A percentile compares a stretch with the other conserved stretches of the same genome.
Conservation (phyloP, 768 basidiomycete species). For the Chalciporus pseudorubinellus region DNA sequence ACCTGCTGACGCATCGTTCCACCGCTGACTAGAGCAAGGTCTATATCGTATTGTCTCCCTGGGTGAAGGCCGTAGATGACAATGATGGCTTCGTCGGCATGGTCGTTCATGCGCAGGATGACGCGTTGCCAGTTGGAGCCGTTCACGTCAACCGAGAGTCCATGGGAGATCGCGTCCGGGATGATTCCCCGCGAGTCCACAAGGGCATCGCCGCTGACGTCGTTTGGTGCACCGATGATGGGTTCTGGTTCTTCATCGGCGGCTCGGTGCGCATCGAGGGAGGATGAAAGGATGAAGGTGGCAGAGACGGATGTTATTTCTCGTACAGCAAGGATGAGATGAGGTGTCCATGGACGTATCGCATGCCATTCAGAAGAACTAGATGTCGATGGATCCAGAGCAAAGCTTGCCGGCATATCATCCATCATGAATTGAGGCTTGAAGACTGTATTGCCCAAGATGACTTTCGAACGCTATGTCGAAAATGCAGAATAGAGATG, state of each 20-base stretch:
- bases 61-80: slow-evolving; percentile 89
- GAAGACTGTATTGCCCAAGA: neutral
- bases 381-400: slow-evolving; percentile 18
- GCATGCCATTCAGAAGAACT: slow-evolving; percentile 54
- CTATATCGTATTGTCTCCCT: slow-evolving; percentile 87
- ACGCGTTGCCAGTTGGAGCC: slow-evolving; percentile 76
- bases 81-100: slow-evolving; percentile 83
- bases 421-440: slow-evolving; percentile 13
- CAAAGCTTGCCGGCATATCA: slow-evolving; percentile 6
- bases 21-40: slow-evolving; percentile 68
- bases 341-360: slow-evolving; percentile 74
- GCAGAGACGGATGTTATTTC: slow-evolving; percentile 81
- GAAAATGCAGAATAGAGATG: no score
- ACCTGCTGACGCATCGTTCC: slow-evolving; percentile 64
- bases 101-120: slow-evolving; percentile 76
- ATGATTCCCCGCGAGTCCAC: slow-evolving; percentile 45
- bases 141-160: slow-evolving; percentile 79
- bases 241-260: slow-evolving; percentile 29
- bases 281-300: slow-evolving; percentile 70
- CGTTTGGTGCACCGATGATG: slow-evolving; percentile 35
- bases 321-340: slow-evolving; percentile 65
- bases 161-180: slow-evolving; percentile 66
- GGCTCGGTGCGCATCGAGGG: slow-evolving; percentile 33
- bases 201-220: slow-evolving; percentile 32
- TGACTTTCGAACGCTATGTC: neutral